Evolutionary conservation across 148 eudicot genomes (phyloP), one percentile per base, ranked within the genome.

Genomic region (Fagopyrum esculentum): DNA sequence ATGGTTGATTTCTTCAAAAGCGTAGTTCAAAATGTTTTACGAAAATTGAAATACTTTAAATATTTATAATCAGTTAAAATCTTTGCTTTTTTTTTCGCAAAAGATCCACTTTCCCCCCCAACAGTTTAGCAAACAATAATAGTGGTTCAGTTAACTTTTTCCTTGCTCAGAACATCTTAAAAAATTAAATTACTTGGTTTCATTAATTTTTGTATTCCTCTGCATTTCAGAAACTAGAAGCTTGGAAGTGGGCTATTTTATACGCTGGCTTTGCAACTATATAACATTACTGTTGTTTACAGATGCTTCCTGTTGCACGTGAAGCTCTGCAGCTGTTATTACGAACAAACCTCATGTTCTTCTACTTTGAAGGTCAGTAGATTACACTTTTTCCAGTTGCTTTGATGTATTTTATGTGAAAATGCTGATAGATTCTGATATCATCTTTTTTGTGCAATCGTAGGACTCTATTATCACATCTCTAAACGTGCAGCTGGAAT

Each of bases 401-500:
- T 1, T 64, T 10, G 4, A 13, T 30, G 45, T 22, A n/a, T 56
- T n/a, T 8, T 35, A 35, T 35, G 40, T 29, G 43, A 0, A 61
- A 61, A 29, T 61, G 43, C 12, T 78, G 47, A 40, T n/a, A 11
- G 70, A 74, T n/a, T 11, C 48, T 76, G 56, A 47, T 75, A 35
- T 72, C 17, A 3, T 61, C 15, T 78, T 68, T 2, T 66, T 73
- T n/a, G 57, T 22, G 79, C 48, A 70, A 45, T 77, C 78, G 66
- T 86, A 96, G 99, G 99, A 70, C 85, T 96, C 15, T 96, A 96
- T 79, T 96, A 89, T 83, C 99, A 96, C 74, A 80, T 96, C 80
- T 92, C 99, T 75, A 96, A 96, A 76, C 97, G 99, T 60, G 86
- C 93, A 48, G 83, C 99, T 63, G 99, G 99, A 75, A 96, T 96